Evolutionary conservation across 2,329 filamentous ascomycete genomes (phyloP), one percentile per base, ranked within the genome.

Genomic region (Pseudogymnoascus pannorum): DNA sequence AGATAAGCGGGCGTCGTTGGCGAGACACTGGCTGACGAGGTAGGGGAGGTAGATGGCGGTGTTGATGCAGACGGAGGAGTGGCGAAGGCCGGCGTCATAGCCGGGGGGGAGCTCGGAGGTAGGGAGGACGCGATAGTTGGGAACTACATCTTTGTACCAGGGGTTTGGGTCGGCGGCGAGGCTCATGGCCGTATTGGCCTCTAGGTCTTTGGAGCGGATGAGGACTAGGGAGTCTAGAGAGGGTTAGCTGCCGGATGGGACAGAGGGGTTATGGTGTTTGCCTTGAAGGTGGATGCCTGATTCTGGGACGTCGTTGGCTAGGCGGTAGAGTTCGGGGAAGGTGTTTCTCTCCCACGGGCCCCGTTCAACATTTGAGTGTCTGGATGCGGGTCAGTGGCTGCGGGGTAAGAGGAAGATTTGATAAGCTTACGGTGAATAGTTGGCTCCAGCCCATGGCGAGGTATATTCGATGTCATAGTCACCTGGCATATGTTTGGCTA

Each of bases 401-500:
- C 64, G 61, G 11, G 66, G 16, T 18, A 2, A 5, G 5, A 14
- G 14, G 7, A 24, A 8, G 8, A 22, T 35, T 31, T 51, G 38
- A 40, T 57, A 57, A 29, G 78, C 86, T 64, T 69, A 89, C 86
- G 88, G 91, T 63, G 88, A 73, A 69, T 86, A 87, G 70, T 94
- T 93, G 64, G 91, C 91, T 12, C 91, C 91, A 3, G 91, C 91
- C 88, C 90, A 95, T 0, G 91, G 91, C 5, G 90, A 95, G 0
- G 90, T 87, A 73, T 96, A 97, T 78, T 95, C 88, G 67, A 92
- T 87, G 66, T 93, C 89, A 74, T 93, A 94, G 76, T 97, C 92
- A 35, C 92, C 92, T 0, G 92, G 92, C 88, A 96, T 94, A 72
- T 96, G 89, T 71, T 93, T 95, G 4, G 91, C 88, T 31, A 91